These are phyloP conservation scores for Castanea sativa DNA, from an alignment of 306 rosid species.

Conservation along the genomic window DNA sequence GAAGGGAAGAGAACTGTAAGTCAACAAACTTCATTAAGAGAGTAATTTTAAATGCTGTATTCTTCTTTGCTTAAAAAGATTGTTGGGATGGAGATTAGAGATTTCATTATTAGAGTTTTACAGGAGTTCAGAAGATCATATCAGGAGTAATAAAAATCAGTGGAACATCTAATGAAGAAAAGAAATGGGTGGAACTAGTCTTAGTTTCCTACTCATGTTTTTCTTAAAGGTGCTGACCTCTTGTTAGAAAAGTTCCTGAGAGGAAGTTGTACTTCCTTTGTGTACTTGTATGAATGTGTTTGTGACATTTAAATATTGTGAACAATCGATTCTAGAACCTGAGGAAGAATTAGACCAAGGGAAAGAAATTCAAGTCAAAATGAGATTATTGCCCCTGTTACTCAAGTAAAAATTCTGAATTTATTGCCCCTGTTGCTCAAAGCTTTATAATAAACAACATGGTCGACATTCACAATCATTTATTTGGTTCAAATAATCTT, in stretches of 20 bases:
- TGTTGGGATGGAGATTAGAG: background rate
- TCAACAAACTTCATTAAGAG: slow-evolving; percentile 17
- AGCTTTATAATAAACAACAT: no score
- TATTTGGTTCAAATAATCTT: no score
- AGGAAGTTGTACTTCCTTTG: slow-evolving; percentile 4
- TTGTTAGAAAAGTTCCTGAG: background rate
- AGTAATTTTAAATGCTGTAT: background rate
- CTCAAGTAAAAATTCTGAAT: no score
- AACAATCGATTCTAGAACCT: no score
- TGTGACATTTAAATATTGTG: slow-evolving; percentile 21
- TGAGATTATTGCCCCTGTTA: no score
- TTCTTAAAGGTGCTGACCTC: background rate
- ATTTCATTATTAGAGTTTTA: background rate
- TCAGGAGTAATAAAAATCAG: background rate
- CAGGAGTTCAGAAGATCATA: background rate
- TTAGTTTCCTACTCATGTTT: slow-evolving; percentile 10
- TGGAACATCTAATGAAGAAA: background rate
- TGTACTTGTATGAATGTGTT: slow-evolving; percentile 11
- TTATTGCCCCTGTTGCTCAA: no score
- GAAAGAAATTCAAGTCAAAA: no score
- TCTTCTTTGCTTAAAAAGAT: background rate
- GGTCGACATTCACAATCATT: no score
- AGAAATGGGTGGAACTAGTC: background rate
- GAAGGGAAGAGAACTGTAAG: slow-evolving; percentile 96
- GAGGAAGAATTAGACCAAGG: no score